Base-by-base conservation (phyloP, 2,329 filamentous ascomycete genomes). In the Cercospora brassicicola region DNA sequence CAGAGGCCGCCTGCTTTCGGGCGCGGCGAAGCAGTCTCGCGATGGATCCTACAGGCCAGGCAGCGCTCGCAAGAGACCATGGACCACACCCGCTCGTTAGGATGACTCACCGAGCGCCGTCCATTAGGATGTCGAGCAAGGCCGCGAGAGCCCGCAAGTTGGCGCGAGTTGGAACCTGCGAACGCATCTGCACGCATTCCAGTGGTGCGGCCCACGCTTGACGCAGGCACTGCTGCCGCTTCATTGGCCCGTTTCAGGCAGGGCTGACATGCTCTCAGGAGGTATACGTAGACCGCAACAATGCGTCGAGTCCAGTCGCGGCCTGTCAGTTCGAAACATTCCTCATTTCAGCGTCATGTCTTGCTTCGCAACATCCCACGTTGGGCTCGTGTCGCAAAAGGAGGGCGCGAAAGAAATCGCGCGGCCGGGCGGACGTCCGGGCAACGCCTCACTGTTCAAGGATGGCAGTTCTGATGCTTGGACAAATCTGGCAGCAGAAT, bases 351-450 rank as follows among this genome's bases (percentile, higher is more conserved):
- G 23, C 62, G 55, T 56, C 51, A 59, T 64, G 62, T 51, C 18
- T 28, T 39, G 48, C 53, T n/a, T 33, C 36, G 48, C 53, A 55
- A 36, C 55, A 59, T 64, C 62, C 62, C 62, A 64, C 62, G 36
- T 65, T 59, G 62, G 62, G 62, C 62, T 65, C 62, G 62, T 57
- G 62, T 59, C 53, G 62, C 36, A 59, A 65, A 65, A 59, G 62
- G 62, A 65, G 62, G 33, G 51, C 51, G 55, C 55, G 28, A 59
- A 36, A 31, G 55, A 59, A 33, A 59, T 59, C 55, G 55, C 55
- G 55, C 55, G 55, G 55, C 10, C 55, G 55, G 26, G 15, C 55
- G 55, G 55, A 59, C 31, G 26, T 18, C 55, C 55, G 28, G 55
- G 55, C 30, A 36, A 36, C 55, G 55, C 55, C 55, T 59, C 55